These are phyloP conservation scores for Vitis hybrid DNA, from an alignment of 177 flowering plant genomes.

Conservation along the genomic window DNA sequence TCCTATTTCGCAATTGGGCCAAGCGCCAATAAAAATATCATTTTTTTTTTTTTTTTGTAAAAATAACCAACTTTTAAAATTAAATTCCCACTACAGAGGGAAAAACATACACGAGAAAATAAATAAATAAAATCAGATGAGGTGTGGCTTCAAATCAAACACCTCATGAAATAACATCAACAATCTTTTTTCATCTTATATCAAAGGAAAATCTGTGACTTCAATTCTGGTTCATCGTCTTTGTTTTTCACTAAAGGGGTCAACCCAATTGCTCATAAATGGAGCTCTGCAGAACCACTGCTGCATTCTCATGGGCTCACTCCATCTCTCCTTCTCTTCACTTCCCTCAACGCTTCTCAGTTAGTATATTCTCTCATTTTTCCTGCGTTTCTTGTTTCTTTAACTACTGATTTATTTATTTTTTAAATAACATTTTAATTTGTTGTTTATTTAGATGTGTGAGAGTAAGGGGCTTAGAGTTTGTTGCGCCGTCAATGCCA, in stretches of 20 bases:
- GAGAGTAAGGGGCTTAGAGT: slow-evolving; percentile 37
- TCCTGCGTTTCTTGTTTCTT: background rate
- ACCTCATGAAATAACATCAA: slow-evolving; percentile 8
- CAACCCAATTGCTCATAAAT: slow-evolving; percentile 18
- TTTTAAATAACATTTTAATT: background rate
- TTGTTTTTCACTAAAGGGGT: background rate
- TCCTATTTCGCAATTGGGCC: too few relatives aligned
- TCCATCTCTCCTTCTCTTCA: slow-evolving; percentile 44
- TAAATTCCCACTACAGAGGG: too few relatives aligned
- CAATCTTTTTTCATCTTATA: too few relatives aligned
- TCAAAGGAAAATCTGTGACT: too few relatives aligned
- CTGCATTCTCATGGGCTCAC: slow-evolving; percentile 44
- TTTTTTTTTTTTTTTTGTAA: too few relatives aligned
- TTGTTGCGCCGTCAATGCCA: slow-evolving; percentile 21
- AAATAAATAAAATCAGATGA: too few relatives aligned
- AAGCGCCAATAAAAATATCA: too few relatives aligned
- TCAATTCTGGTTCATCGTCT: background rate
- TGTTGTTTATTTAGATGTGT: slow-evolving; percentile 20
- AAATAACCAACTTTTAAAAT: too few relatives aligned
- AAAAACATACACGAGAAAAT: too few relatives aligned
- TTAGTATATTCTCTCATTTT: slow-evolving; percentile 8
- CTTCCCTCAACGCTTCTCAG: slow-evolving; percentile 27
- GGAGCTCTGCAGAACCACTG: slow-evolving; percentile 40
- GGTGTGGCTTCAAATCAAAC: slow-evolving; percentile 41
- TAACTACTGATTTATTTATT: background rate